phyloP scores from a whole-genome alignment of 495 filamentous ascomycete genomes.

The Chaetomium fimeti region DNA sequence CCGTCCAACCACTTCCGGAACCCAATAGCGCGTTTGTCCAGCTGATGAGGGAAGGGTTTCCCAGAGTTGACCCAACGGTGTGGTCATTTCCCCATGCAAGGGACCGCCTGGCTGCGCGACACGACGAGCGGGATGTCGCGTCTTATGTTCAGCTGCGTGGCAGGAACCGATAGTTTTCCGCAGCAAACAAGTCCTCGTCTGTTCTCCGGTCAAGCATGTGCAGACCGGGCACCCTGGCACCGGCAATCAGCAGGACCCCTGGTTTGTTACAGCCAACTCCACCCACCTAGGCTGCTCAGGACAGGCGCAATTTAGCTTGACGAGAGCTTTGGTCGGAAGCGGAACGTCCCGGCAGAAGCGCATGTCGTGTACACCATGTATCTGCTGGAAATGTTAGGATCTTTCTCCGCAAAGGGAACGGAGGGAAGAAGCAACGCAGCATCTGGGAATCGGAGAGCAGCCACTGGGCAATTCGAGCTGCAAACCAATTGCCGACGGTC shows the following conservation, averaged over 20 bases:
- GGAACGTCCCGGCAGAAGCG: conserved; percentile 5
- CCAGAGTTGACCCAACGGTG: conserved; percentile 19
- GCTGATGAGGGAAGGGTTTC: conserved; percentile 15
- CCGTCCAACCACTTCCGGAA: conserved; percentile 26
- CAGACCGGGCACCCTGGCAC: conserved; percentile 21
- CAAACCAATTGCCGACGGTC: neutral
- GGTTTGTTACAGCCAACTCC: conserved; percentile 20
- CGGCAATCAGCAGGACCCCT: conserved; percentile 30
- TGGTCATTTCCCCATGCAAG: conserved; percentile 27
- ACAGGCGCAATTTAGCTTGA: conserved; percentile 17
- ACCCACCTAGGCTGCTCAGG: conserved; percentile 25
- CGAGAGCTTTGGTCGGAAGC: neutral
- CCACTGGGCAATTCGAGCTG: neutral
- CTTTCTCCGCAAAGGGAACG: neutral
- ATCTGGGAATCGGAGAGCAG: neutral
- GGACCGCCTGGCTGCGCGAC: conserved; percentile 22
- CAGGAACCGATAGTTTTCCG: neutral
- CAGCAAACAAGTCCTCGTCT: conserved; percentile 4
- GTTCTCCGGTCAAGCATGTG: conserved; percentile 15
- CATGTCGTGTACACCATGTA: too few relatives aligned
- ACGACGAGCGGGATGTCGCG: conserved; percentile 19
- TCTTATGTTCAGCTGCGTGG: conserved; percentile 18
- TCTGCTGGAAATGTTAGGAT: too few relatives aligned
- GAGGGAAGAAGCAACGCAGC: neutral
- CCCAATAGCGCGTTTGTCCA: conserved; percentile 23